phyloP scores from a whole-genome alignment of 257 asterid species.

The Jacaranda copaia region DNA sequence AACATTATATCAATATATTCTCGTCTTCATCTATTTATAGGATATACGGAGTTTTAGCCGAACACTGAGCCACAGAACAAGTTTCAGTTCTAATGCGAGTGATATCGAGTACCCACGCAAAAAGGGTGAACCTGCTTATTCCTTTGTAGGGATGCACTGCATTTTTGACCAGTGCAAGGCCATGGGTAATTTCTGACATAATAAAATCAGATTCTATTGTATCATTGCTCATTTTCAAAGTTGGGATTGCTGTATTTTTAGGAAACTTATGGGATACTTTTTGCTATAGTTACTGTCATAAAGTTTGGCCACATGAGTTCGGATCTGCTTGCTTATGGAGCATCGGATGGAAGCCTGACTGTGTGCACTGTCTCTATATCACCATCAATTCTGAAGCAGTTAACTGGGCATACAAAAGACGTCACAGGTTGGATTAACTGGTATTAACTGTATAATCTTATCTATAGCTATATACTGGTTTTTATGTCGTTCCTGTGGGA shows the following conservation, averaged over 20 bases:
- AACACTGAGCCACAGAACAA: slow-evolving; percentile 70
- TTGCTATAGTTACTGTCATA: slow-evolving; percentile 79
- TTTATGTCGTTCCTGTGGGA: slow-evolving; percentile 8
- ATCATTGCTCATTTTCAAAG: not conserved
- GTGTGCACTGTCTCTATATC: slow-evolving; percentile 81
- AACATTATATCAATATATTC: slow-evolving; percentile 23
- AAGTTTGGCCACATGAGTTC: slow-evolving; percentile 98
- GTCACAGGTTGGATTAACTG: slow-evolving; percentile 94
- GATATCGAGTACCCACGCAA: slow-evolving; percentile 70
- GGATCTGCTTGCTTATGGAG: slow-evolving; percentile 97
- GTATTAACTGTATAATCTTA: slow-evolving; percentile 55
- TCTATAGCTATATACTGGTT: slow-evolving; percentile 35
- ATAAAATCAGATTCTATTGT: slow-evolving; percentile 32
- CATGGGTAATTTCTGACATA: slow-evolving; percentile 70
- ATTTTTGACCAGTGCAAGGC: slow-evolving; percentile 98
- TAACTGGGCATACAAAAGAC: slow-evolving; percentile 93
- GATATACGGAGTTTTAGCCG: slow-evolving; percentile 64
- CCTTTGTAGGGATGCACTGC: slow-evolving; percentile 99
- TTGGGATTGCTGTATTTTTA: slow-evolving; percentile 25
- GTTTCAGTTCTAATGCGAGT: slow-evolving; percentile 78
- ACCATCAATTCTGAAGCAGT: slow-evolving; percentile 74
- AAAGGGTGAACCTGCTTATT: slow-evolving; percentile 91
- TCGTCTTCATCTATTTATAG: slow-evolving; percentile 48
- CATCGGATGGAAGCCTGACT: slow-evolving; percentile 93
- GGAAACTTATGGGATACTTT: slow-evolving; percentile 29